These are phyloP conservation scores for Fusarium brachygibbosum DNA, from an alignment of 2,329 filamentous ascomycete species.

Conservation along the genomic window DNA sequence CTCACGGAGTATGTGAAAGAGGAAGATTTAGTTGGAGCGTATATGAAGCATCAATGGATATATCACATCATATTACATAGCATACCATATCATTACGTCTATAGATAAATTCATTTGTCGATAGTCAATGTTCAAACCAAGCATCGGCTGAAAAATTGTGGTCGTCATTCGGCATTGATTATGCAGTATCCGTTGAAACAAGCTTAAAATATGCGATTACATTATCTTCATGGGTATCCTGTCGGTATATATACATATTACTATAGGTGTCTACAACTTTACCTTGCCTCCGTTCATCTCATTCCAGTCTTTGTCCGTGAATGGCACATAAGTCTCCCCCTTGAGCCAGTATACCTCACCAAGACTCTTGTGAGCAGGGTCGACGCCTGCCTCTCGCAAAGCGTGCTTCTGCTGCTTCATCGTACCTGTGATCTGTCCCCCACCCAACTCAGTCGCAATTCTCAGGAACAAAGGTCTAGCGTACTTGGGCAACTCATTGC, in stretches of 20 bases:
- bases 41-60: conserved; percentile 36
- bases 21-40: conserved; percentile 36
- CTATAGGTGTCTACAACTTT: conserved; percentile 68
- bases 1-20: conserved; percentile 37
- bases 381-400: conserved; percentile 79
- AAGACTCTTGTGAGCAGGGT: conserved; percentile 66
- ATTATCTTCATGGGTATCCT: conserved; percentile 6
- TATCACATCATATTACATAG: conserved; percentile 31
- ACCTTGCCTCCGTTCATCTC: conserved; percentile 75
- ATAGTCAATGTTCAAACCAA: neutral
- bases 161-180: neutral
- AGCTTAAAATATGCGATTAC: neutral
- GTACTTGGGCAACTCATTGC: conserved; percentile 74
- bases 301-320: conserved; percentile 77
- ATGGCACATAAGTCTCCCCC: conserved; percentile 75
- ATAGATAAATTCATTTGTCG: conserved; percentile 14
- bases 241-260: neutral
- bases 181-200: neutral
- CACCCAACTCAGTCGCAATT: conserved; percentile 67
- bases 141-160: neutral
- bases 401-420: conserved; percentile 89
- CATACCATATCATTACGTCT: conserved; percentile 28
- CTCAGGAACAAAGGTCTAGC: conserved; percentile 84
- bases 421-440: conserved; percentile 79
- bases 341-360: conserved; percentile 75